Percentiles rank a stretch among this genome's conserved stretches.
Evolutionary conservation across 768 basidiomycete genomes (phyloP).

Genomic region (Lentinula detonsa): DNA sequence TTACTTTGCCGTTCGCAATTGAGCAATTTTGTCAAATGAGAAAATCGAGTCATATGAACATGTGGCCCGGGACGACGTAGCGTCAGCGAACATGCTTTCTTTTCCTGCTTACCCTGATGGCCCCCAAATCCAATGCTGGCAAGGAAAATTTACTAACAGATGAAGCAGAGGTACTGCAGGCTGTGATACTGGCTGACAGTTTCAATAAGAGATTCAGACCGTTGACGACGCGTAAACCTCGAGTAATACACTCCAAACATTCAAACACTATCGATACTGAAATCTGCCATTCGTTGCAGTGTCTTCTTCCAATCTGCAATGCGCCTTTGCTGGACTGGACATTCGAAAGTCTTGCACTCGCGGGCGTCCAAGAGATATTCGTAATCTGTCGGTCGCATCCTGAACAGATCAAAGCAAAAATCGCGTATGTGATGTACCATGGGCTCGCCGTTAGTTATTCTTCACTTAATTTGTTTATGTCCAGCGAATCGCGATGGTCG

Average conservation of each 20-base stretch:
- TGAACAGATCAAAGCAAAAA: slow-evolving; percentile 76
- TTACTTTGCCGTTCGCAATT: slow-evolving; percentile 13
- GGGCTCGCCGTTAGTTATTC: slow-evolving; percentile 6
- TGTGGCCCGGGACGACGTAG: too few species aligned
- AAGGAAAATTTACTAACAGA: slow-evolving; percentile 65
- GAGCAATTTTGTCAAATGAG: neutral
- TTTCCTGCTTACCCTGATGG: slow-evolving; percentile 37
- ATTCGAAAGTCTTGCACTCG: slow-evolving; percentile 89
- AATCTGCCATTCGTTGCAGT: slow-evolving; percentile 39
- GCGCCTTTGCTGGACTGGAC: slow-evolving; percentile 94
- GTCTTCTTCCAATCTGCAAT: slow-evolving; percentile 91
- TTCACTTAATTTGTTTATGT: neutral
- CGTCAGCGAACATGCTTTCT: neutral
- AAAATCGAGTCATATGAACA: too few species aligned
- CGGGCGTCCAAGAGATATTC: slow-evolving; percentile 94
- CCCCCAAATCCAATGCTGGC: slow-evolving; percentile 49
- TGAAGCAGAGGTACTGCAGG: slow-evolving; percentile 86
- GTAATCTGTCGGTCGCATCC: slow-evolving; percentile 92
- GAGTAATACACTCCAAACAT: slow-evolving; percentile 45
- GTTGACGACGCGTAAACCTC: slow-evolving; percentile 80
- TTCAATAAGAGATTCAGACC: slow-evolving; percentile 93
- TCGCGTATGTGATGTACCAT: slow-evolving; percentile 51
- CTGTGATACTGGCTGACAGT: slow-evolving; percentile 93
- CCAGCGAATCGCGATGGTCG: slow-evolving; percentile 81
- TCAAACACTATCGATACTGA: slow-evolving; percentile 1